Conservation (phyloP, 2,329 filamentous ascomycete species). For the Daldinia eschscholtzii region DNA sequence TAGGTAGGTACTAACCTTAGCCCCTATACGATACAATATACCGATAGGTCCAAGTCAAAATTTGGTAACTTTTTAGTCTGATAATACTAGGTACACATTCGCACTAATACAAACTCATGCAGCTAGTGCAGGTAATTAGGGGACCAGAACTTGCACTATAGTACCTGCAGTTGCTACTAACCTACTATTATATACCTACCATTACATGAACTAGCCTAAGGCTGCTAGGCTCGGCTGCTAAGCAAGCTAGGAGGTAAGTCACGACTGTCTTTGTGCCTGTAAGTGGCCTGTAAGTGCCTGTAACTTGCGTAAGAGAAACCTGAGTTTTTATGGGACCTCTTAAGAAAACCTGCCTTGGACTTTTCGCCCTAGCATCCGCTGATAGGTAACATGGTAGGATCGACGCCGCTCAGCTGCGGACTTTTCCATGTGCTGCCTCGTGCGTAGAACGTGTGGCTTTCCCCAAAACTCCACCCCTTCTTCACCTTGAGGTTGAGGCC, state of each 20-base stretch:
- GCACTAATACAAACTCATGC: background rate
- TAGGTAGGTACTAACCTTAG: too few relatives aligned
- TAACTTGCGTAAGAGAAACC: constrained; percentile 3
- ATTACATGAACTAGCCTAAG: too few relatives aligned
- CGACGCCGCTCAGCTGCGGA: constrained; percentile 36
- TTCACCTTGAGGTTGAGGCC: constrained; percentile 5
- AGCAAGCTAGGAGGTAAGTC: background rate
- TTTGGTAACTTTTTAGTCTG: background rate
- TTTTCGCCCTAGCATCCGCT: constrained; percentile 11
- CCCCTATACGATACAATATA: background rate
- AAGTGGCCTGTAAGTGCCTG: background rate
- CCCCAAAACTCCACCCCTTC: constrained; percentile 13
- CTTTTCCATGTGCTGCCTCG: constrained; percentile 35
- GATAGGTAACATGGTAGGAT: constrained; percentile 34
- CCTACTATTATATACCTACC: too few relatives aligned
- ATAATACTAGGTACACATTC: background rate
- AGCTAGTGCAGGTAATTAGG: constrained; percentile 1
- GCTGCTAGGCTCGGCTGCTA: too few relatives aligned
- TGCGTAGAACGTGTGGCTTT: constrained; percentile 32
- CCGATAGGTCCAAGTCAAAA: background rate
- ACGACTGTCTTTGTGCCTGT: background rate
- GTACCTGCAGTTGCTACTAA: background rate
- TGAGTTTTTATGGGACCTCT: constrained; percentile 14
- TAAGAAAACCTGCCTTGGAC: background rate
- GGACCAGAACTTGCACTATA: constrained; percentile 4